These are phyloP conservation scores for Aphanocladium album DNA, from an alignment of 2,329 filamentous ascomycete genomes.

Conservation along the genomic window DNA sequence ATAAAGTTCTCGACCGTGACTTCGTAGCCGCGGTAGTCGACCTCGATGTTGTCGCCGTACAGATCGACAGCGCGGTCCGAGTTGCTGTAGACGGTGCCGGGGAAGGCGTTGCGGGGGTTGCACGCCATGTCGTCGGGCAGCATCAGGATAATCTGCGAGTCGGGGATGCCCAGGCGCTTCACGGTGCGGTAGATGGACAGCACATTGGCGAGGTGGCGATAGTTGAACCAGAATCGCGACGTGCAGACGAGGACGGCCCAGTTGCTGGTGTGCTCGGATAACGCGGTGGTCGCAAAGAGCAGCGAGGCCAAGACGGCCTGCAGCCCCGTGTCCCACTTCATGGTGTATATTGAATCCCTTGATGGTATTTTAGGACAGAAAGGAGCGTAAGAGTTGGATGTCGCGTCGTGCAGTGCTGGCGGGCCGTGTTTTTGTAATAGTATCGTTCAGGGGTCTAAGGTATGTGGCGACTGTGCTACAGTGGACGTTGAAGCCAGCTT, in stretches of 20 bases:
- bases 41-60: slow-evolving; percentile 98
- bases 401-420: not conserved
- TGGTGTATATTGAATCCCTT: slow-evolving; percentile 23
- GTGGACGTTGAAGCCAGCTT: slow-evolving; percentile 4
- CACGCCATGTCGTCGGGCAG: slow-evolving; percentile 99
- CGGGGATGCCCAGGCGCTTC: slow-evolving; percentile 93
- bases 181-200: slow-evolving; percentile 96
- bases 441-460: not conserved
- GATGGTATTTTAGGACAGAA: not conserved
- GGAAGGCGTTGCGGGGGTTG: slow-evolving; percentile 97
- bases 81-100: slow-evolving; percentile 97
- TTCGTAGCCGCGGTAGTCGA: slow-evolving; percentile 96
- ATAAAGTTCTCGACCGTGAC: slow-evolving; percentile 99
- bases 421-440: not conserved
- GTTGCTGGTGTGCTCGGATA: slow-evolving; percentile 87
- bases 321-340: slow-evolving; percentile 46
- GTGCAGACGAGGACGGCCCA: slow-evolving; percentile 99
- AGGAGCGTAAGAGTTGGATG: not conserved
- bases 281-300: slow-evolving; percentile 41
- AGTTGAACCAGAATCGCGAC: slow-evolving; percentile 99
- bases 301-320: slow-evolving; percentile 44
- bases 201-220: slow-evolving; percentile 95
- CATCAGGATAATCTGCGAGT: slow-evolving; percentile 99
- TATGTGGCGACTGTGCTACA: not conserved
- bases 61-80: slow-evolving; percentile 91